These are phyloP conservation scores for Scedosporium apiospermum DNA, from an alignment of 2,329 filamentous ascomycete genomes.

Conservation along the genomic window DNA sequence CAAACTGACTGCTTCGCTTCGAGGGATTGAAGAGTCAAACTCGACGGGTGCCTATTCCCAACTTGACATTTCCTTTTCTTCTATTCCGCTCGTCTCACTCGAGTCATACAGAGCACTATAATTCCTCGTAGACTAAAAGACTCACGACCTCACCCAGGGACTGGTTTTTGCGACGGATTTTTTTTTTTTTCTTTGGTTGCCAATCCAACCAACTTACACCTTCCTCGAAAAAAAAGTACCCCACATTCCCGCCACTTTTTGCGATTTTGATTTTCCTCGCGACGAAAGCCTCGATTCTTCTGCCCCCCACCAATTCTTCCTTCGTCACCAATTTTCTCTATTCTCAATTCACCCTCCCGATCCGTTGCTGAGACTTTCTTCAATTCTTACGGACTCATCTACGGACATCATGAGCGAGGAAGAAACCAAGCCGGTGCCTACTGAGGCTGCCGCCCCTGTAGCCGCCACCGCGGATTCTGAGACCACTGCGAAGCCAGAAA, in stretches of 20 bases:
- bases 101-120: not conserved
- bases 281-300: not conserved
- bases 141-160: not conserved
- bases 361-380: not conserved
- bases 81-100: not conserved
- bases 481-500: conserved; percentile 13
- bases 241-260: not conserved
- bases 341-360: not conserved
- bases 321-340: conserved; percentile 5
- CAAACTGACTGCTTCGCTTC: not conserved
- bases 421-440: conserved; percentile 5
- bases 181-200: not conserved
- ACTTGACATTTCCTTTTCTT: not conserved
- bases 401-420: conserved; percentile 2
- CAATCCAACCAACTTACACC: not conserved
- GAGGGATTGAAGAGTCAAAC: not conserved
- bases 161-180: not conserved
- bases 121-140: not conserved
- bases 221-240: not conserved
- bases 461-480: conserved; percentile 12
- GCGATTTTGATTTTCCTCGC: not conserved
- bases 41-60: not conserved
- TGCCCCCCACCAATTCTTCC: conserved; percentile 6
- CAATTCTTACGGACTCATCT: not conserved
- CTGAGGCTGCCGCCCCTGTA: conserved; percentile 7